Base-by-base conservation (phyloP, 2,329 filamentous ascomycete species). In the Leptodontidium sp. region DNA sequence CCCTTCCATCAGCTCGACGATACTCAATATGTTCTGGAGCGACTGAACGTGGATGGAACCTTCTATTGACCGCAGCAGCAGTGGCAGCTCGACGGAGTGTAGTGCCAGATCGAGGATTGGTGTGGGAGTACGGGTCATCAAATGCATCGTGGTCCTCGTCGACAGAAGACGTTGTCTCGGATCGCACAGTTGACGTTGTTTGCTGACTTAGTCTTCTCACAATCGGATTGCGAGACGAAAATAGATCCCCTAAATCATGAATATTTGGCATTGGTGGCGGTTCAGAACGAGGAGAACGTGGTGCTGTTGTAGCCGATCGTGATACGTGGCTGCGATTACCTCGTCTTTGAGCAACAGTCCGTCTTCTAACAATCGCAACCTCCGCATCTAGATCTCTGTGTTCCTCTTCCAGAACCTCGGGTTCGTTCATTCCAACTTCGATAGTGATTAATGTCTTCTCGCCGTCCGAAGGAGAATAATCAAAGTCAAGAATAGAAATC, bases 351-450 rank as follows among this genome's bases (percentile, higher is more conserved):
- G 90, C 86, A 17, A 92, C 90, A 2, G 92, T 94, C 72, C 92
- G 85, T 71, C 91, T 86, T 73, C 92, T 87, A 62, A 93, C 91
- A 74, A 95, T 88, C 71, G 92, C 93, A 24, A 96, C 92, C 78
- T 94, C 92, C 1, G 90, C 88, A 67, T 91, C 92, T 67, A 95
- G 83, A 74, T 93, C 92, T 26, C 91, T 88, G 71, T 87, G 86
- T 75, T 93, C 91, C 77, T 95, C 93, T 73, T 90, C 88, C 21
- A 96, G 81, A 0, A 88, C 81, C 77, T 93, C 91, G 0, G 92
- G 88, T 59, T 90, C 84, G 29, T 86, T 86, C 40, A 89, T 88
- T 12, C 93, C 93, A 32, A 95, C 88, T 76, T 95, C 92, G 64
- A 96, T 90, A 1, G 85, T 89, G 52, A 92, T 80, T 69, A 91